These are phyloP conservation scores for Xylaria sp. DNA, from an alignment of 2,329 filamentous ascomycete genomes.

Conservation along the genomic window DNA sequence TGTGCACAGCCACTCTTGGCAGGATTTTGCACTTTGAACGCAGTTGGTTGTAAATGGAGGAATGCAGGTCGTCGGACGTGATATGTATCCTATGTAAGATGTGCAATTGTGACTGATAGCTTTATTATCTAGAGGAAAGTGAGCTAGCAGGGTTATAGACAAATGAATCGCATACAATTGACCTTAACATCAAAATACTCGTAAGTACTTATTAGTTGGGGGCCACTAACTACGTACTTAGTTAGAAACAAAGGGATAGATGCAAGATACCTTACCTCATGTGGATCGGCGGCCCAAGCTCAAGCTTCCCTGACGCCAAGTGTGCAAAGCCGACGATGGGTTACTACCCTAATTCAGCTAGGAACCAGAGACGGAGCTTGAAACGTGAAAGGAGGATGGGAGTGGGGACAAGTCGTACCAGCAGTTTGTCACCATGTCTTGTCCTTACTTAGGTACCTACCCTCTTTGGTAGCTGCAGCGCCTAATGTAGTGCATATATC, in stretches of 20 bases:
- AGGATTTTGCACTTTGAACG: conserved; percentile 1
- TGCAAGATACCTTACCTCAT: conserved; percentile 5
- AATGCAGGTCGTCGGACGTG: conserved; percentile 14
- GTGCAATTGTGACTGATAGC: conserved; percentile 23
- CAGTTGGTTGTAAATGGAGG: conserved; percentile 16
- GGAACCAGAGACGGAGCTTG: background rate
- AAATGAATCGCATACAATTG: background rate
- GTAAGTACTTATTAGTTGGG: background rate
- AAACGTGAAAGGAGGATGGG: background rate
- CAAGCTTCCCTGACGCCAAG: conserved; percentile 27
- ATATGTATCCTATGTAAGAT: conserved; percentile 9
- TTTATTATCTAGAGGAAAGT: background rate
- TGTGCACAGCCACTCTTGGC: conserved; percentile 45
- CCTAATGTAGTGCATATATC: background rate
- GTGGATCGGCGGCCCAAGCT: conserved; percentile 24
- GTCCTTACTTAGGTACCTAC: background rate
- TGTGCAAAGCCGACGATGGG: conserved; percentile 9
- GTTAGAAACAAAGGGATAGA: background rate
- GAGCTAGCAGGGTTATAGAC: background rate
- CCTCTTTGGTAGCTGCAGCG: background rate
- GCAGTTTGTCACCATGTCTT: conserved; percentile 3
- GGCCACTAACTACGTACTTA: background rate
- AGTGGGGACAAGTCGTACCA: background rate
- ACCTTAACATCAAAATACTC: background rate
- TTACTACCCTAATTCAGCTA: conserved; percentile 9